Base-by-base conservation (phyloP, 2,329 filamentous ascomycete species). In the Talaromyces sp. region DNA sequence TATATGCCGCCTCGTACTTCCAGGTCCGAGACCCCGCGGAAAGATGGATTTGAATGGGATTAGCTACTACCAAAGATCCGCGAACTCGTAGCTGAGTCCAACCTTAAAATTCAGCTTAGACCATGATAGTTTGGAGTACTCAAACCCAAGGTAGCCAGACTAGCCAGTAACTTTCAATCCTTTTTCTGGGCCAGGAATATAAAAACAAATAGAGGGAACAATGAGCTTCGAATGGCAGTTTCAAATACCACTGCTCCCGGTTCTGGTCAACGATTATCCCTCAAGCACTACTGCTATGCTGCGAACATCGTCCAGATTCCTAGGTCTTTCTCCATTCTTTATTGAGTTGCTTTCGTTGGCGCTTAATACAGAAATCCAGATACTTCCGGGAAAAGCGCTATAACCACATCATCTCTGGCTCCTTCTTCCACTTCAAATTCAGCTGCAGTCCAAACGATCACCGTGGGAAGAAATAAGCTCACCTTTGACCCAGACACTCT, bases 401-500 rank as follows among this genome's bases (percentile, higher is more conserved):
- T 33, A 19, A 41, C 51, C 7, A 28, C 51, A 3, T 28, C 36
- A 21, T 31, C 22, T 5, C 2, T 17, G 31, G 15, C 19, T 17
- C 35, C 54, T 50, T 56, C 59, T 19, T 40, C 57, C 22, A 50
- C 57, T 8, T 43, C 63, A 19, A 17, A 56, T 28, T 39, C 62
- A 17, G 52, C 58, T 21, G 39, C 57, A 10, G 64, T 70, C 39
- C 71, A 77, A 58, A 69, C 70, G 17, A 67, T 81, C 53, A 70
- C 76, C 60, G 78, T 80, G 22, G 75, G 76, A 56, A 71, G 76
- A 60, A 36, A 31, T 25, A 45, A 45, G 17, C 25, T 57, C 36
- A 57, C 4, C n/a, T 57, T 41, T 17, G 35, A 17, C 5, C 55
- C 55, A 7, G 37, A 57, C 43, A 41, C 55, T 2, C 21, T 57